phyloP scores from a whole-genome alignment of 2,329 filamentous ascomycete species.

The Penicillium griseofulvum region DNA sequence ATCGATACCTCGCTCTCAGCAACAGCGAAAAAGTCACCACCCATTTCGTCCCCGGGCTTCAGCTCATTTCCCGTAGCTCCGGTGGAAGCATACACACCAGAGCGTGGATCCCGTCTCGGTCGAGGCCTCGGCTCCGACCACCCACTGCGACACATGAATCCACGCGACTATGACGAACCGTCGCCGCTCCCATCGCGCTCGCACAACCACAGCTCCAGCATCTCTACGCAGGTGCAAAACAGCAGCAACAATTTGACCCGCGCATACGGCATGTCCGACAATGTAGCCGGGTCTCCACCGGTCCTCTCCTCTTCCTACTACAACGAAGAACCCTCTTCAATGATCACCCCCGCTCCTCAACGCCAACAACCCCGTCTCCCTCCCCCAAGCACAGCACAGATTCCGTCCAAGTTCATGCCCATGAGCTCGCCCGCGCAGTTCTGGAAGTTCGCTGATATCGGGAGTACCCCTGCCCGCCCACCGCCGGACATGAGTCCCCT shows the following conservation, averaged over 20 bases:
- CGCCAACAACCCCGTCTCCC: constrained; percentile 49
- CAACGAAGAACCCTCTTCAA: constrained; percentile 46
- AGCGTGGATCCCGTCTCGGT: constrained; percentile 43
- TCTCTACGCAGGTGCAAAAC: constrained; percentile 19
- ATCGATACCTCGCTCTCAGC: constrained; percentile 43
- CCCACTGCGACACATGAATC: constrained; percentile 32
- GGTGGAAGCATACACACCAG: constrained; percentile 49
- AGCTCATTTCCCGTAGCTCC: constrained; percentile 44
- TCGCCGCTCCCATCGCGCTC: constrained; percentile 41
- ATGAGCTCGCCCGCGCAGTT: constrained; percentile 52
- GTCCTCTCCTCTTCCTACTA: constrained; percentile 50
- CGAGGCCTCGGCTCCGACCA: constrained; percentile 31
- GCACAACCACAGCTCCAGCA: constrained; percentile 26
- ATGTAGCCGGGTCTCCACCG: constrained; percentile 44
- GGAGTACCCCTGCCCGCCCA: constrained; percentile 44
- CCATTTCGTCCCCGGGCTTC: constrained; percentile 40
- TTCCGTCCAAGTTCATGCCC: constrained; percentile 52
- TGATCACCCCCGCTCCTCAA: constrained; percentile 50
- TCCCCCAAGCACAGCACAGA: constrained; percentile 49
- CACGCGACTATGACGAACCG: constrained; percentile 42
- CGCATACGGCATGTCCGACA: constrained; percentile 42
- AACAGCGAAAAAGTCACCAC: constrained; percentile 36
- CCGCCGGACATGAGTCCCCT: constrained; percentile 48
- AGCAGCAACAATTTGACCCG: constrained; percentile 31
- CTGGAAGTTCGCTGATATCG: constrained; percentile 50